Evolutionary conservation across 257 asterid genomes (phyloP), one percentile per base, ranked within the genome.

Genomic region (Anisodus tanguticus): DNA sequence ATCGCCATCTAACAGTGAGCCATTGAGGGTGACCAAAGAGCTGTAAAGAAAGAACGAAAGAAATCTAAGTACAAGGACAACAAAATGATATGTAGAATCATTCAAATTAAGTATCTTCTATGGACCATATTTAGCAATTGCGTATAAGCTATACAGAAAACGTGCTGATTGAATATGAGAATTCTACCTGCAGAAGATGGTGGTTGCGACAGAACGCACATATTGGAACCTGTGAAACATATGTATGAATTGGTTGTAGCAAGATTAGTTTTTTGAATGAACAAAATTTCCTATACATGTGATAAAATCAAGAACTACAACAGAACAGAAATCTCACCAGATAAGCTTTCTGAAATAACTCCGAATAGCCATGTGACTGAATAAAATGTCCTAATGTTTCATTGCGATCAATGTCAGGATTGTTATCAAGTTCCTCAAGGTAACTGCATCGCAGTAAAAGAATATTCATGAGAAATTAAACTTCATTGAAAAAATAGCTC

Each of bases 131-230:
- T 0, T 17, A 15, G 12, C 77, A 80, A 1, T 66, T 60, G 62
- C 37, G 53, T 9, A 5, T 54, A 47, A 53, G 3, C 0, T 31
- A 4, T 9, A 63, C 26, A 11, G 7, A 59, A 17, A 55, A 51
- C 1, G 5, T 76, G 81, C 26, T 26, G 1, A 17, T 26, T 6
- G 9, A 76, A 76, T 26, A 3, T 12, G 81, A 51, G 66, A 71
- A 37, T 9, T 63, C 66, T 83, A 92, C 99, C 98, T 97, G 99
- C 55, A 97, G 88, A 86, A 97, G 98, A 87, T 93, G 96, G 85
- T 97, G 99, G 88, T 95, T 93, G 9, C 95, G 92, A 84, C 97
- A 97, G 76, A 97, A 97, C 7, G 91, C 98, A 85, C 99, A 97
- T n/a, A 97, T 88, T 8, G 98, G 98, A 85, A 93, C 85, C 99